Percentiles rank a stretch among this genome's conserved stretches.
These are phyloP conservation scores for Cystobasidium tubakii DNA, from an alignment of 768 basidiomycete species.

Conservation along the genomic window DNA sequence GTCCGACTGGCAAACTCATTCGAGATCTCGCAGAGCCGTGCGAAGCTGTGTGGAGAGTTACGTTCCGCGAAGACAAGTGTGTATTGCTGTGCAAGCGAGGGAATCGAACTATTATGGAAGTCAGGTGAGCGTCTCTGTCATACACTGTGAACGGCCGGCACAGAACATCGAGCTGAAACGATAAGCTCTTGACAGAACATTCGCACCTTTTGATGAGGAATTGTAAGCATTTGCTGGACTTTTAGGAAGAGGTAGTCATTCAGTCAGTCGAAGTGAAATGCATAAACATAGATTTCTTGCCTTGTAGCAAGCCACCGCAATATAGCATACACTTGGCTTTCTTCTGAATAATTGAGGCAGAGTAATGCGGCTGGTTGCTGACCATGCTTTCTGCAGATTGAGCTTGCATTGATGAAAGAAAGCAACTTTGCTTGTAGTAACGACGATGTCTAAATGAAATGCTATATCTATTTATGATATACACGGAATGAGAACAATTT, in stretches of 20 bases:
- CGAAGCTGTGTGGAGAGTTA: slow-evolving; percentile 83
- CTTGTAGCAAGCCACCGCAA: not conserved
- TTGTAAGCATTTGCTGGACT: not conserved
- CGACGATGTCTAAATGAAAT: too few species aligned
- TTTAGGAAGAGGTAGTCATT: not conserved
- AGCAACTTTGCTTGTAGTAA: too few species aligned
- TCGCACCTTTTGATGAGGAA: slow-evolving; percentile 31
- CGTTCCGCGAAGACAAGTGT: slow-evolving; percentile 64
- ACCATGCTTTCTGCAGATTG: too few species aligned
- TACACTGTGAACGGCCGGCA: not conserved
- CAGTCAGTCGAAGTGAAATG: not conserved
- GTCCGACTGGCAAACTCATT: slow-evolving; percentile 52
- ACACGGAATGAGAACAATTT: too few species aligned
- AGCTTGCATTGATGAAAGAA: too few species aligned
- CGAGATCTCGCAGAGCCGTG: slow-evolving; percentile 70
- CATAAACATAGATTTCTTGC: not conserved
- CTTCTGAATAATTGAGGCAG: too few species aligned
- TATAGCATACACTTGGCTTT: too few species aligned
- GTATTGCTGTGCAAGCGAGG: slow-evolving; percentile 74
- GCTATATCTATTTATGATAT: too few species aligned
- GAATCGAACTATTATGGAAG: slow-evolving; percentile 71
- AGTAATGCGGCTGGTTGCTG: too few species aligned
- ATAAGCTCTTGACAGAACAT: slow-evolving; percentile 6
- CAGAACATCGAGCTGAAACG: not conserved
- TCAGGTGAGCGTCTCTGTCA: slow-evolving; percentile 33